Percentiles rank a stretch among this genome's conserved stretches.
phyloP scores from a whole-genome alignment of 805 yeast species.

The Candida coquimbonensis region DNA sequence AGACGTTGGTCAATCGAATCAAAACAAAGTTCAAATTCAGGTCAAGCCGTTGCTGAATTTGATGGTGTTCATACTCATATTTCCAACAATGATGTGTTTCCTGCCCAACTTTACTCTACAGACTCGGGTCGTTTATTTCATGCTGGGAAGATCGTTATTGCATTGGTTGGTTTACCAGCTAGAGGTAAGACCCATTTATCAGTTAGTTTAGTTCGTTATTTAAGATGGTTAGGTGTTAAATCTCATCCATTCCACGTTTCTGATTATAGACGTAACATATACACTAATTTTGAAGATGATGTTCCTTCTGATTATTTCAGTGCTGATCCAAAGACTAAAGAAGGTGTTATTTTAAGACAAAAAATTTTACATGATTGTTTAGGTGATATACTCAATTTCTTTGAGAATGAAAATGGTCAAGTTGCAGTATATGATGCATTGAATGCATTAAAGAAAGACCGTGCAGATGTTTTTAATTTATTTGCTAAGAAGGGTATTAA shows the following conservation, averaged over 20 bases:
- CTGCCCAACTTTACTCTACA: slow-evolving; percentile 90
- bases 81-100: slow-evolving; percentile 62
- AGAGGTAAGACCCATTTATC: slow-evolving; percentile 92
- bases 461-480: slow-evolving; percentile 48
- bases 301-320: slow-evolving; percentile 67
- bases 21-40: slow-evolving; percentile 5
- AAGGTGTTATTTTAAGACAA: slow-evolving; percentile 47
- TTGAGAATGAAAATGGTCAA: slow-evolving; percentile 76
- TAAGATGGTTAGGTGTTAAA: slow-evolving; percentile 94
- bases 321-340: slow-evolving; percentile 40
- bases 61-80: slow-evolving; percentile 67
- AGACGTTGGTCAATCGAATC: slow-evolving; percentile 38
- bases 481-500: slow-evolving; percentile 59
- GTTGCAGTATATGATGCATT: slow-evolving; percentile 96
- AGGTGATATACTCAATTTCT: slow-evolving; percentile 62
- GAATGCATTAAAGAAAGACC: slow-evolving; percentile 67
- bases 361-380: slow-evolving; percentile 57
- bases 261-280: slow-evolving; percentile 66
- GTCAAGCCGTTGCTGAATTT: slow-evolving; percentile 28
- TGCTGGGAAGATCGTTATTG: slow-evolving; percentile 89
- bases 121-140: slow-evolving; percentile 90
- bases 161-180: slow-evolving; percentile 89
- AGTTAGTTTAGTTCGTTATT: slow-evolving; percentile 83
- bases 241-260: slow-evolving; percentile 89
- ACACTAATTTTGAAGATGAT: slow-evolving; percentile 30